phyloP scores from a whole-genome alignment of 2,329 filamentous ascomycete genomes.

The Coniella vitis region DNA sequence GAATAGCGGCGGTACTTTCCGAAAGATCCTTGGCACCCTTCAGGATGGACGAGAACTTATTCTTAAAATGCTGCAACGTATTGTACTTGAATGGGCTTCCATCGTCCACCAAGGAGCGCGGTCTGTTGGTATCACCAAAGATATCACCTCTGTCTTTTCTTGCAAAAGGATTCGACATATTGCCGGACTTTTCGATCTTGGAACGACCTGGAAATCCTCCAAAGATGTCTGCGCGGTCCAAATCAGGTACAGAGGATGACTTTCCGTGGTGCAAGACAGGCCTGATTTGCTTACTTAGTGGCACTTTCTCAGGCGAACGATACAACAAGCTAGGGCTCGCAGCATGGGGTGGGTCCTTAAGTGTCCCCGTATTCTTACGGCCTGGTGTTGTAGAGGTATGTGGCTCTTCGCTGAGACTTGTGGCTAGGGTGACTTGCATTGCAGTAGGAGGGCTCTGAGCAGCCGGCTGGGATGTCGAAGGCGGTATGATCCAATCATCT shows the following conservation, averaged over 20 bases:
- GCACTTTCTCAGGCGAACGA: constrained; percentile 28
- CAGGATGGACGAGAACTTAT: constrained; percentile 83
- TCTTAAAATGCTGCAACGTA: constrained; percentile 77
- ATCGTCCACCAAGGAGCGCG: constrained; percentile 47
- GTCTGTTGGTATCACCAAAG: constrained; percentile 42
- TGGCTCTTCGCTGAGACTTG: constrained; percentile 54
- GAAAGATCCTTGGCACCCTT: constrained; percentile 83
- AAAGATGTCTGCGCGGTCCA: constrained; percentile 28
- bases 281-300: constrained; percentile 17
- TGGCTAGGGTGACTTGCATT: constrained; percentile 53
- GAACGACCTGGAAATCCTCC: constrained; percentile 21
- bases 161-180: constrained; percentile 50
- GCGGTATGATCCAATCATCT: constrained; percentile 59
- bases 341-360: constrained; percentile 32
- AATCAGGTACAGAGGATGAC: constrained; percentile 54
- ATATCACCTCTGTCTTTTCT: constrained; percentile 33
- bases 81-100: constrained; percentile 55
- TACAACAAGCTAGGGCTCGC: constrained; percentile 13
- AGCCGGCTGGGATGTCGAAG: constrained; percentile 30
- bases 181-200: constrained; percentile 51
- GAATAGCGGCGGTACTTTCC: constrained; percentile 63
- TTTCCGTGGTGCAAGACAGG: constrained; percentile 47
- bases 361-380: constrained; percentile 38
- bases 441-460: constrained; percentile 42
- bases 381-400: constrained; percentile 41